These are phyloP conservation scores for Mycena vulgaris DNA, from an alignment of 768 basidiomycete genomes.

Conservation along the genomic window DNA sequence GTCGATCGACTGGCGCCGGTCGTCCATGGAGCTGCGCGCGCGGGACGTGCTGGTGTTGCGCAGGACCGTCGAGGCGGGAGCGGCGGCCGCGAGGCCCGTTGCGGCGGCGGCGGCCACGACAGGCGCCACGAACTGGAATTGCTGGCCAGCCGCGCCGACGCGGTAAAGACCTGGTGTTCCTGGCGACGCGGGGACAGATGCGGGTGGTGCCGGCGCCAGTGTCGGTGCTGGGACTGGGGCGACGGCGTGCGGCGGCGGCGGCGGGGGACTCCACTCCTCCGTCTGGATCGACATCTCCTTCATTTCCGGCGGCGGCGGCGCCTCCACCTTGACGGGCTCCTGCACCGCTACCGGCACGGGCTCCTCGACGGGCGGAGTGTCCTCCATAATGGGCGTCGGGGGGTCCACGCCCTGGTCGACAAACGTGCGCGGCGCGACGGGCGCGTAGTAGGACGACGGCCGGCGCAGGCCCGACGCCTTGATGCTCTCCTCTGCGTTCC, in stretches of 20 bases:
- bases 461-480: constrained; percentile 69
- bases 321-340: constrained; percentile 41
- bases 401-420: constrained; percentile 38
- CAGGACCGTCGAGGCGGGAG: constrained; percentile 59
- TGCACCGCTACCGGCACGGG: constrained; percentile 26
- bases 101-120: constrained; percentile 40
- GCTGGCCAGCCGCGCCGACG: constrained; percentile 39
- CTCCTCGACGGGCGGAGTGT: constrained; percentile 44
- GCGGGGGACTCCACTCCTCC: constrained; percentile 75
- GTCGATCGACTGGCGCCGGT: constrained; percentile 81
- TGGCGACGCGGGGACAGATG: constrained; percentile 48
- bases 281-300: constrained; percentile 88
- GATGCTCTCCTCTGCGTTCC: constrained; percentile 86
- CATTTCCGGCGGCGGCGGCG: constrained; percentile 61
- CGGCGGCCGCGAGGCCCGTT: constrained; percentile 39
- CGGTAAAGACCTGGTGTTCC: constrained; percentile 33
- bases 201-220: constrained; percentile 38
- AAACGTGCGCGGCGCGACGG: constrained; percentile 43
- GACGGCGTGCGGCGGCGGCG: constrained; percentile 52
- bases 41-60: constrained; percentile 65
- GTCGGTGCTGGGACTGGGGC: constrained; percentile 49
- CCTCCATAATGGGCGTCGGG: constrained; percentile 24
- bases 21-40: constrained; percentile 67
- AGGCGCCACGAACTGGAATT: constrained; percentile 41
- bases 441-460: constrained; percentile 47